Base-by-base conservation (phyloP, 768 basidiomycete genomes). In the Lactifluus subvellereus region DNA sequence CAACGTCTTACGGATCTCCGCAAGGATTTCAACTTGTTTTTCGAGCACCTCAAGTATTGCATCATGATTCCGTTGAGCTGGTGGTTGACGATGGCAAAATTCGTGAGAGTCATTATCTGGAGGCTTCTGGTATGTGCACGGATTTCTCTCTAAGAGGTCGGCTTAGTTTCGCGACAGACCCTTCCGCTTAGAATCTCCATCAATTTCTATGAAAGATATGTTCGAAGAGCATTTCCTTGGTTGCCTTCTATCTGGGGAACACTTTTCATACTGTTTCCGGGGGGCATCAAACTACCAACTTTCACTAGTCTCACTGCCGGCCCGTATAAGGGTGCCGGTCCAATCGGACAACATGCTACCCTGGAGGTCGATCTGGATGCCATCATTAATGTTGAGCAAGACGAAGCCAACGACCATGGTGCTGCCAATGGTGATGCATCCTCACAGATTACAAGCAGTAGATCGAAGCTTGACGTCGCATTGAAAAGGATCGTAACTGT, bases 61-160 rank as follows among this genome's bases (percentile, higher is more conserved):
- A 33, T 67, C 54, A 6, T 66, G 30, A 37, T 67, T 43, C 60
- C 65, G 16, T 35, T 66, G 20, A 59, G 67, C 50, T 67, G 64
- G 67, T 57, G 20, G 32, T 47, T 62, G 35, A 67, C 65, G n/a
- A 27, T 60, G 22, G 22, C 6, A 1, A 18, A 59, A 11, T 59
- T 62, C 43, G 10, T 51, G 13, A 14, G 32, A 7, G 27, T 20
- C 4, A 0, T 67, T 2, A 45, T 7, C 16, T 59, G 54, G 57
- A 14, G 42, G 10, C 6, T 67, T 22, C 6, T 43, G 3, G 67
- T 67, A 50, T 18, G 67, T 53, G 35, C 30, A 22, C 2, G 14
- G 20, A 9, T 33, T 48, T 42, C 16, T 18, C 57, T 54, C 20
- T 10, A 42, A 40, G 38, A 30, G 11, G 20, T 9, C 52, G 22